These are phyloP conservation scores for Alternaria brassicicola DNA, from an alignment of 2,329 filamentous ascomycete genomes.

Conservation along the genomic window DNA sequence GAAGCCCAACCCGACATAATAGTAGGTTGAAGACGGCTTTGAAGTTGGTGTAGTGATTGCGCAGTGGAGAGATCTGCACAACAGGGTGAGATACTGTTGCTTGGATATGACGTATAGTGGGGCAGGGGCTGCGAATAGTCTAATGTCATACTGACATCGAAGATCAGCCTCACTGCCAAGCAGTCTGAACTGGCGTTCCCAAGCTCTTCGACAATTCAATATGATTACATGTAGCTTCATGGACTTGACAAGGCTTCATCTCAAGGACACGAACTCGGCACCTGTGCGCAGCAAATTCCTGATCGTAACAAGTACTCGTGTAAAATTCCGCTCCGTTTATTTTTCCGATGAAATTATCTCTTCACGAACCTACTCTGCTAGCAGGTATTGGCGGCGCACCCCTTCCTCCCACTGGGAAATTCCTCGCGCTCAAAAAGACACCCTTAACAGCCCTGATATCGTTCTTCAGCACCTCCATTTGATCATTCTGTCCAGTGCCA, in stretches of 20 bases:
- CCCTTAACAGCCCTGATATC: conserved; percentile 82
- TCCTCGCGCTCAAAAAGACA: conserved; percentile 74
- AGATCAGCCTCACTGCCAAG: conserved; percentile 2
- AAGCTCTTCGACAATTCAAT: neutral
- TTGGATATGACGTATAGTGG: conserved; percentile 28
- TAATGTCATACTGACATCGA: neutral
- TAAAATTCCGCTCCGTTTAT: neutral
- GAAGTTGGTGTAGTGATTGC: neutral
- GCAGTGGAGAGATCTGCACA: neutral
- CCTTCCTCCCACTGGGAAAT: conserved; percentile 60
- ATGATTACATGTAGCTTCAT: neutral
- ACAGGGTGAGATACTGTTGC: conserved; percentile 11
- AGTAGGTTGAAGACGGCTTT: neutral
- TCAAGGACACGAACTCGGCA: neutral
- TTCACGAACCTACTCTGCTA: conserved; percentile 27
- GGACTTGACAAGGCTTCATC: neutral
- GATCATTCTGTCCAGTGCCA: conserved; percentile 64
- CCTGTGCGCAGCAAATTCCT: neutral
- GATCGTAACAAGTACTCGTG: neutral
- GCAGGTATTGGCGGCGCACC: conserved; percentile 26
- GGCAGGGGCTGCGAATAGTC: conserved; percentile 3
- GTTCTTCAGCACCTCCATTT: conserved; percentile 73
- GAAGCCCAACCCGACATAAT: conserved; percentile 40
- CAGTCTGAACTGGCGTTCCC: neutral
- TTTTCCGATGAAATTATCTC: neutral